phyloP scores from a whole-genome alignment of 108 stramenopile species.

The Skeletonema menzelii region DNA sequence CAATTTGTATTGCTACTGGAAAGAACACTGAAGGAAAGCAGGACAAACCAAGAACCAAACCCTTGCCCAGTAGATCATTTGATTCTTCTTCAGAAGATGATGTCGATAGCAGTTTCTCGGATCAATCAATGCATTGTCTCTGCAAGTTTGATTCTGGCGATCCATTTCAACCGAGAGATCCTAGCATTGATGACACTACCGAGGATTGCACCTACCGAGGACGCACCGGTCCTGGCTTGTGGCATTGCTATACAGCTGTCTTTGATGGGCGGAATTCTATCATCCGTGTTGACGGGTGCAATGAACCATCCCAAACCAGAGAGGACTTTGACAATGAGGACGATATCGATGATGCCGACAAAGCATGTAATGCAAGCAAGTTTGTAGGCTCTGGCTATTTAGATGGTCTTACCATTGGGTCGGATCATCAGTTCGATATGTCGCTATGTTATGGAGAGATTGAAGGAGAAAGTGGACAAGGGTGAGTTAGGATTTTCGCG shows the following conservation, averaged over 20 bases:
- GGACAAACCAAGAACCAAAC: neutral
- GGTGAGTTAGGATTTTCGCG: neutral
- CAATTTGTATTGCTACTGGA: conserved; percentile 61
- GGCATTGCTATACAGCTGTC: conserved; percentile 80
- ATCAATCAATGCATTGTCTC: conserved; percentile 24
- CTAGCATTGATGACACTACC: conserved; percentile 26
- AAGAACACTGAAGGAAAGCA: conserved; percentile 1
- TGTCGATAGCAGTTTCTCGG: conserved; percentile 23
- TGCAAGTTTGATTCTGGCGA: conserved; percentile 39
- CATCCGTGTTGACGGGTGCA: conserved; percentile 63
- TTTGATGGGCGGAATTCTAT: conserved; percentile 60
- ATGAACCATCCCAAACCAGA: conserved; percentile 42
- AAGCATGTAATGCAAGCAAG: conserved; percentile 12
- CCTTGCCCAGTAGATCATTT: neutral
- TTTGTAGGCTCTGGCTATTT: conserved; percentile 44
- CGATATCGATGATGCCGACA: conserved; percentile 11
- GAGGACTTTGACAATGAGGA: conserved; percentile 12
- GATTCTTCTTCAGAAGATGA: conserved; percentile 12
- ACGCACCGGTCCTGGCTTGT: conserved; percentile 63
- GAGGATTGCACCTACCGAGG: conserved; percentile 56
- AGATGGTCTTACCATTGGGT: conserved; percentile 84
- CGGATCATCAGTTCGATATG: conserved; percentile 84
- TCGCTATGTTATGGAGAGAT: conserved; percentile 82
- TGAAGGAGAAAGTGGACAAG: conserved; percentile 59
- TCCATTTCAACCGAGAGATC: conserved; percentile 30